Evolutionary conservation across 768 basidiomycete genomes (phyloP).

Genomic region (Leccinum rimulosum): DNA sequence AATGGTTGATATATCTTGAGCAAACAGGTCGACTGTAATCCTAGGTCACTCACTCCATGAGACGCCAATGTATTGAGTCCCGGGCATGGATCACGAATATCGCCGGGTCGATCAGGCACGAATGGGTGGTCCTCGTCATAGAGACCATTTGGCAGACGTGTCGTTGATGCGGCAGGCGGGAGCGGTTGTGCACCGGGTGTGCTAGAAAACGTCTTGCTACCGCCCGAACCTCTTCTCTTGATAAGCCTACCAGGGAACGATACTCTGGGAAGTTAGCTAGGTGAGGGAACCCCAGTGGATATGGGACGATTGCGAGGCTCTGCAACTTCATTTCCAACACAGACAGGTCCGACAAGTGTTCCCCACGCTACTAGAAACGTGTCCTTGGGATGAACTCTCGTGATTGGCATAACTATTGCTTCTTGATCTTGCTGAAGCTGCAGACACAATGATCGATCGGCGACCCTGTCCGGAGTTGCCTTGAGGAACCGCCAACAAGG

Average conservation of each 20-base stretch:
- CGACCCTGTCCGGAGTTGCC: too few species aligned
- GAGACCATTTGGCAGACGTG: conserved; percentile 22
- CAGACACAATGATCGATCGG: too few species aligned
- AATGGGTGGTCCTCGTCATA: conserved; percentile 20
- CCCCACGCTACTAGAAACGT: too few species aligned
- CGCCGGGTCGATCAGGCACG: conserved; percentile 10
- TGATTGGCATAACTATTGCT: too few species aligned
- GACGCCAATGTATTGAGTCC: conserved; percentile 27
- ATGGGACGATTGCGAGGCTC: conserved; percentile 6
- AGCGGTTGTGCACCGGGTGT: conserved; percentile 24
- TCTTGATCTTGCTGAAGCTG: too few species aligned
- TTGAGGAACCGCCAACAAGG: too few species aligned
- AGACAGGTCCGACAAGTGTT: neutral
- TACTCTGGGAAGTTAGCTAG: conserved; percentile 17
- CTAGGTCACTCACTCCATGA: conserved; percentile 22
- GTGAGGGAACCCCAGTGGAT: conserved; percentile 10
- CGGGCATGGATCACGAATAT: conserved; percentile 26
- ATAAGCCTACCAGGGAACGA: conserved; percentile 23
- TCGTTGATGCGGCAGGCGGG: conserved; percentile 21
- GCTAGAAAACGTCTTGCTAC: conserved; percentile 14
- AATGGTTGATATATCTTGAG: conserved; percentile 17
- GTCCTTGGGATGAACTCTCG: too few species aligned
- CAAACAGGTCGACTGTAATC: neutral
- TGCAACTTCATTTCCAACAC: conserved; percentile 6
- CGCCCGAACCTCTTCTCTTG: conserved; percentile 13